phyloP scores from a whole-genome alignment of 1,284 basidiomycete species.

The Fomitiporia mediterranea region DNA sequence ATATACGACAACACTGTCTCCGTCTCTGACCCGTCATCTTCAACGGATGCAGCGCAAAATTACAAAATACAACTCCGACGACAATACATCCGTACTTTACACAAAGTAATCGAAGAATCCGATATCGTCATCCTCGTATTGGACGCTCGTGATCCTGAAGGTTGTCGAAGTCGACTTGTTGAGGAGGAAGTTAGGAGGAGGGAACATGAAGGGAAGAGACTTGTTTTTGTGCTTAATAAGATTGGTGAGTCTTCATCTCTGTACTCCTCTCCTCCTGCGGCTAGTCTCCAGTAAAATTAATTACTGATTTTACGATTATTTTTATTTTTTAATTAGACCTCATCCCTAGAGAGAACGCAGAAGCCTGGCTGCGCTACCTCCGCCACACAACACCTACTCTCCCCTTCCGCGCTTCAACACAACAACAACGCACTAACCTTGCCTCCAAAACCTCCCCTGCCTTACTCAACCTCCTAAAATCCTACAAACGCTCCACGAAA shows the following conservation, averaged over 20 bases:
- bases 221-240: slow-evolving; percentile 91
- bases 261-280: neutral
- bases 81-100: slow-evolving; percentile 70
- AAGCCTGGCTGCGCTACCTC: slow-evolving; percentile 87
- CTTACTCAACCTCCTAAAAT: slow-evolving; percentile 86
- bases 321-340: slow-evolving; percentile 54
- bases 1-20: slow-evolving; percentile 25
- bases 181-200: slow-evolving; percentile 86
- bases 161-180: slow-evolving; percentile 80
- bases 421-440: slow-evolving; percentile 76
- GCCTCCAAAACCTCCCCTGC: slow-evolving; percentile 75
- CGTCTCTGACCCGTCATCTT: slow-evolving; percentile 29
- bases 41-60: slow-evolving; percentile 17
- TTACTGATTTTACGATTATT: slow-evolving; percentile 1
- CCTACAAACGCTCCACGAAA: slow-evolving; percentile 70
- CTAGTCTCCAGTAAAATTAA: no score
- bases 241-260: slow-evolving; percentile 59
- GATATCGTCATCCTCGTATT: slow-evolving; percentile 88
- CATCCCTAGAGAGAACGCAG: slow-evolving; percentile 84
- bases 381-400: slow-evolving; percentile 91
- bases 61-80: slow-evolving; percentile 58
- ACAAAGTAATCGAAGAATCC: slow-evolving; percentile 90
- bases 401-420: slow-evolving; percentile 88
- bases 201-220: slow-evolving; percentile 81
- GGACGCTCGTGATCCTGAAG: slow-evolving; percentile 90